Evolutionary conservation across 176 grass and related monocot species (phyloP), one percentile per base, ranked within the genome.

Genomic region (Typha latifolia): DNA sequence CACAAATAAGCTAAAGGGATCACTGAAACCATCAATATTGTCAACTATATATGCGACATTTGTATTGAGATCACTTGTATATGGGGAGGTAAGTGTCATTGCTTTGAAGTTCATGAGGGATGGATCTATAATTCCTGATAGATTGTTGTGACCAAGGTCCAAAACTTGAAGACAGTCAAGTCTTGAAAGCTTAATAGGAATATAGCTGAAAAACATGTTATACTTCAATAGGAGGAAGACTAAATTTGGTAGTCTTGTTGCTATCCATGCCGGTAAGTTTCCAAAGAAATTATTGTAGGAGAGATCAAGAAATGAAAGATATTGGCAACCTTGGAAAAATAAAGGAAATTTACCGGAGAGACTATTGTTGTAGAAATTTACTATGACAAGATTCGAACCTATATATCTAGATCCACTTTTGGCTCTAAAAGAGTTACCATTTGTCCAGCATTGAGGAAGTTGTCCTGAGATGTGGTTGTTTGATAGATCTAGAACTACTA

Each of bases 71-170:
- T 6, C 15, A 19, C 52, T 18, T 53, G 14, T 16, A n/a, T n/a
- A n/a, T 21, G 5, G 11, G 19, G 19, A 57, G 16, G 10, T 8
- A 16, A 2, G 12, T 2, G 27, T 21, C 69, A 74, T 71, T 76
- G 43, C 66, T 48, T 1, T 61, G 23, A 86, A 62, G 63, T 74
- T 75, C 31, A 66, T 47, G 48, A 77, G 15, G 12, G 49, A 49
- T 21, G 37, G 11, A 2, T 73, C 68, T 27, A 81, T 24, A 51
- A 15, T 43, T 15, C 66, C 80, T 12, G 52, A 83, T 14, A 80
- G 59, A 16, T 65, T 55, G 62, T 83, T 83, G 0, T 62, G 9
- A 4, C 56, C 76, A 16, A 84, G 59, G 52, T 84, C 81, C 61
- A 84, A 19, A 49, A 65, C 69, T 13, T 70, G 49, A 13, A 86